Evolutionary conservation across 805 yeast species (phyloP), one percentile per base, ranked within the genome.

Genomic region (Debaryomyces castellii): DNA sequence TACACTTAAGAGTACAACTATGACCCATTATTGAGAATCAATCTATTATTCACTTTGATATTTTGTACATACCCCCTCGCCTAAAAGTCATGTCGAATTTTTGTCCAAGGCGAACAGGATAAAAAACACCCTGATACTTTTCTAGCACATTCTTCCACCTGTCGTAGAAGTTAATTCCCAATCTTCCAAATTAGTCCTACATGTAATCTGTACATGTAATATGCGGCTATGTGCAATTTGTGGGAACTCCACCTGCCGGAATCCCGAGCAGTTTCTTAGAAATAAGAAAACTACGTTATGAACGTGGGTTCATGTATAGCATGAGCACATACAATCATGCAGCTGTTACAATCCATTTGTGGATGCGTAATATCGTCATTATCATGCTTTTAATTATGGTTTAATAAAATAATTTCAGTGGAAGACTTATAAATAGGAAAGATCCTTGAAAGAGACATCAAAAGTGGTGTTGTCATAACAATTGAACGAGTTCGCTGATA

Each of bases 321-420:
- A 16, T 30, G 20, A 14, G 34, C 34, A 16, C 20, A 30, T 30
- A 16, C 16, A 14, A 30, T 30, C 18, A 14, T 30, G 34, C 34
- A 14, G 20, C 16, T 30, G 5, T 30, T 30, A 30, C 34, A 30
- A 30, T 30, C 34, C 34, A 18, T 30, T 30, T 30, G 16, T 14
- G 34, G 34, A 30, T 30, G 34, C 34, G 34, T 16, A 16, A 30
- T 30, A 30, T 30, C 34, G 34, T 30, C 34, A 30, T 30, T 30
- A 30, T 30, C 34, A 30, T 30, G 34, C 34, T 14, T 30, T 30
- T 30, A 14, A 30, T 30, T 25, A 14, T 28, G 33, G 11, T 30
- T 16, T 30, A 30, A 30, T 30, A 30, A 30, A 14, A 30, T 30
- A 14, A 30, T 30, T 30, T 30, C 34, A 14, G n/a, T n/a, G n/a